phyloP scores from a whole-genome alignment of 2,329 filamentous ascomycete species.

The Penicillium sp. region DNA sequence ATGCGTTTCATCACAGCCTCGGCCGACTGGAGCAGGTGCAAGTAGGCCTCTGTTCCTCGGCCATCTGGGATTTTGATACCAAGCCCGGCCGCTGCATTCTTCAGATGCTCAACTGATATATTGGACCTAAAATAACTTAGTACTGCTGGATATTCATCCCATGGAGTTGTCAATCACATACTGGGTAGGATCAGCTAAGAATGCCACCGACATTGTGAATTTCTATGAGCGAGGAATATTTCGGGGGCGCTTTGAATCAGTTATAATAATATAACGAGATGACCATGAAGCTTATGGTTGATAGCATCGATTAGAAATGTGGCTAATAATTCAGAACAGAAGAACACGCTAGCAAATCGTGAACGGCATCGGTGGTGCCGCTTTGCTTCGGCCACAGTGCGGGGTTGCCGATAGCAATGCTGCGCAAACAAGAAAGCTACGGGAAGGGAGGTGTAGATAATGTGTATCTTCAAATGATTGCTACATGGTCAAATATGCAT shows the following conservation, averaged over 20 bases:
- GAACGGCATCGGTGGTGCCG: not conserved
- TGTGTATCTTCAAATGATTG: too few species aligned
- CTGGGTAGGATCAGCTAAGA: not conserved
- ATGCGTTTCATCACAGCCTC: not conserved
- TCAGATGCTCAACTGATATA: not conserved
- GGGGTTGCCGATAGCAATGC: not conserved
- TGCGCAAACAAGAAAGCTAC: not conserved
- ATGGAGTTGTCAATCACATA: not conserved
- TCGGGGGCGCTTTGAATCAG: not conserved
- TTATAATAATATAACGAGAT: not conserved
- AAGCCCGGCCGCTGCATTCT: not conserved
- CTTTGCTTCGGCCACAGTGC: not conserved
- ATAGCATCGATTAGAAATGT: not conserved
- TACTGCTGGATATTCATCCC: rapidly evolving
- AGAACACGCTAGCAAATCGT: not conserved
- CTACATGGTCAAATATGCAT: not conserved
- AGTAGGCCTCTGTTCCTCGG: not conserved
- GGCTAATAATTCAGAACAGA: not conserved
- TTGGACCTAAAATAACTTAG: not conserved
- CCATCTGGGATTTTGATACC: not conserved
- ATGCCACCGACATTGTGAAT: not conserved
- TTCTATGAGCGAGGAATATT: not conserved
- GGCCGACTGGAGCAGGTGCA: not conserved
- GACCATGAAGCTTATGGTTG: not conserved
- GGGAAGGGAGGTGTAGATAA: not conserved